Base-by-base conservation (phyloP, 164 flowering plant genomes). In the Cinnamomum chago region DNA sequence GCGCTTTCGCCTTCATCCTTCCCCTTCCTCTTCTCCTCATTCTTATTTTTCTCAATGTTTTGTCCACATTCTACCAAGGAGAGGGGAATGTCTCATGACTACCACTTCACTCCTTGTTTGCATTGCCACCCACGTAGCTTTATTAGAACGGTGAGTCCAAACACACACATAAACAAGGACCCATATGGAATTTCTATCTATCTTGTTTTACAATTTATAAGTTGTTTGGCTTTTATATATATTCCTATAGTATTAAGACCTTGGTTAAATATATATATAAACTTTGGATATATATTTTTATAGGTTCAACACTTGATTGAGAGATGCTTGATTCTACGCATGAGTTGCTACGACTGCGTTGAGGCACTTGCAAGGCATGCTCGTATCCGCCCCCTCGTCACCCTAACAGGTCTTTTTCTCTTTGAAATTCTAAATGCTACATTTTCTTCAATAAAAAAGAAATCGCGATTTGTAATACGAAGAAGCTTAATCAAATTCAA, bases 251-350 rank as follows among this genome's bases (percentile, higher is more conserved):
- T 35, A 35, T 35, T 35, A 35, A 35, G 47, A 35, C 47, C 47
- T 35, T 35, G 47, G 7, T n/a, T n/a, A n/a, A n/a, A n/a, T n/a
- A n/a, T n/a, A n/a, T n/a, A n/a, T n/a, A n/a, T n/a, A n/a, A n/a
- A n/a, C n/a, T n/a, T n/a, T n/a, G n/a, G n/a, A n/a, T n/a, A n/a
- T n/a, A n/a, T 35, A 35, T 35, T 35, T 35, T 35, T 55, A 52
- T 86, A 93, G 98, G 98, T 93, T 65, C 96, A 93, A 62, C 87
- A 88, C 78, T 82, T 93, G 15, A 93, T 93, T 73, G 96, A 93
- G 85, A 90, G 90, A 72, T 93, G 98, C 76, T 82, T 91, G 87
- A 76, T 93, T 25, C 90, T 90, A 69, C 78, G 77, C 70, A 91
- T 93, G 96, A 88, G 74, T 65, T 79, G 78, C 75, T 91, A 91